A percentile compares a stretch with the other conserved stretches of the same genome.
Evolutionary conservation across 441 rosid species (phyloP).

Genomic region (Melastoma candidum): DNA sequence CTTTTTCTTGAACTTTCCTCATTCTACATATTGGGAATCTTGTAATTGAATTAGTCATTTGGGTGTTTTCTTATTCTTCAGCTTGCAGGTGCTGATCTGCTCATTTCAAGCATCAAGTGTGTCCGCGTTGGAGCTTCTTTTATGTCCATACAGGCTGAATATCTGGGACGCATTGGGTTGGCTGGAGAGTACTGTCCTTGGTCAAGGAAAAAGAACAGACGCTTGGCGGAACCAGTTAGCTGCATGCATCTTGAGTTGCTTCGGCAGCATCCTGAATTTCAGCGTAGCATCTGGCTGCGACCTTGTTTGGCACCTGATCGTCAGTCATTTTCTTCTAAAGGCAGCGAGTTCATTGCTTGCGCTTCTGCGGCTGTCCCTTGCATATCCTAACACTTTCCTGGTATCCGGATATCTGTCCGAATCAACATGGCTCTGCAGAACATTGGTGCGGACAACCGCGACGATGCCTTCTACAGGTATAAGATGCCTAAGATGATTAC

Average conservation of each 20-base stretch:
- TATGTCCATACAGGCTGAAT: slow-evolving; percentile 75
- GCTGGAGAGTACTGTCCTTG: slow-evolving; percentile 72
- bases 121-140: slow-evolving; percentile 28
- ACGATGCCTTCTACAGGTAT: slow-evolving; percentile 97
- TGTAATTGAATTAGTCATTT: no score
- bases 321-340: slow-evolving; percentile 6
- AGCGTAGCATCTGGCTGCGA: slow-evolving; percentile 22
- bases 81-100: slow-evolving; percentile 21
- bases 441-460: slow-evolving; percentile 84
- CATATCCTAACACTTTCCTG: slow-evolving; percentile 5
- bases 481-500: slow-evolving; percentile 97
- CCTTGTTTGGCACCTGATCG: slow-evolving; percentile 11
- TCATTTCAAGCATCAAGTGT: slow-evolving; percentile 36
- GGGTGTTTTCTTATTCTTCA: no score
- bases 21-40: no score
- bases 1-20: no score
- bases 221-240: slow-evolving; percentile 23
- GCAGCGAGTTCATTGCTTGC: slow-evolving; percentile 16
- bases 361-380: slow-evolving; percentile 6
- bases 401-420: slow-evolving; percentile 16
- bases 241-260: slow-evolving; percentile 40
- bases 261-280: slow-evolving; percentile 13
- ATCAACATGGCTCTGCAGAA: slow-evolving; percentile 77
- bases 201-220: slow-evolving; percentile 53
- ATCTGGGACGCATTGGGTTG: slow-evolving; percentile 67